Evolutionary conservation across 2,329 filamentous ascomycete species (phyloP), one percentile per base, ranked within the genome.

Genomic region (Penicillium sp.): DNA sequence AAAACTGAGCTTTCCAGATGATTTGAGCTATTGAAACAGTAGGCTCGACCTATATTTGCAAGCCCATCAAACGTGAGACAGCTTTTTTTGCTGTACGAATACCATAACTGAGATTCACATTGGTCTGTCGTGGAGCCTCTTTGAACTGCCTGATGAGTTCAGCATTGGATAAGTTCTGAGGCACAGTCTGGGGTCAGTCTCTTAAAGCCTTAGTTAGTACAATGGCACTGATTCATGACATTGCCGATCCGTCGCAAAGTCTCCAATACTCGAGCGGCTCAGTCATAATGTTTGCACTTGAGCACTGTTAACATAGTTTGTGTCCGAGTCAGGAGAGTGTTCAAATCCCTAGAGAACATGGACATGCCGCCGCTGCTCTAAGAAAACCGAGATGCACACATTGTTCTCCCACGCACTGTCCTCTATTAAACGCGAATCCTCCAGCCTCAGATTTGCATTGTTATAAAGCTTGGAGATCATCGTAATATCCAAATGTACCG

Each of bases 331-430:
- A 1, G 75, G 74, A n/a, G 72, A 69, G 16, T 77, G 66, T 1
- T 69, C 71, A 54, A 75, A 78, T 4, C 75, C 74, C 75, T 76
- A 77, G 45, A 78, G 64, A 6, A 76, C 74, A 19, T 71, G 64
- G 29, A 73, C 66, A 41, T 67, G 59, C 45, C 55, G 41, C 5
- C 69, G 67, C 54, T 79, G 77, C 31, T 68, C 66, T 31, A 70
- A 63, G 57, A 79, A 79, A 52, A 79, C 68, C 9, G 76, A 76
- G 43, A 80, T 65, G 2, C 71, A 74, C 53, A 77, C 69, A 54
- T 66, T 76, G 44, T 79, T 52, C 1, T 75, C 60, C 78, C 77
- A 80, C 11, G 65, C 65, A 57, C 71, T 75, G 52, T 26, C 24
- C 79, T 73, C 54, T 70, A 69, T 19, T 62, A 0, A 71, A 74